Base-by-base conservation (phyloP, 2,329 filamentous ascomycete species). In the Ascochyta lentis region DNA sequence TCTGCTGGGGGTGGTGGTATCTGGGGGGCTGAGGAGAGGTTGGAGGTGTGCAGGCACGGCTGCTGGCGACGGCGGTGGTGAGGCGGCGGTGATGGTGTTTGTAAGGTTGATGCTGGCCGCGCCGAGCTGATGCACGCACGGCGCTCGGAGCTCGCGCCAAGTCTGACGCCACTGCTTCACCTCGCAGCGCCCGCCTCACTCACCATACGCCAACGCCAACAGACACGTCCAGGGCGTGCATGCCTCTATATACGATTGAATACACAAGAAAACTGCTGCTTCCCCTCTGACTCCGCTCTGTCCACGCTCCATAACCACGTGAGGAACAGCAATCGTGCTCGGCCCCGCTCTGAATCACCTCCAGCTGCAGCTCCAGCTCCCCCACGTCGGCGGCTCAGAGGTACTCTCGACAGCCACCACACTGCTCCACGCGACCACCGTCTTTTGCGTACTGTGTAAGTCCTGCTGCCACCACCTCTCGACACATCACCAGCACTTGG, bases 211-310 rank as follows among this genome's bases (percentile, higher is more conserved):
- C 19, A 19, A 19, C 19, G 19, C 19, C 51, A 55, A 49, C 49
- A 69, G 68, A 74, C 71, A 74, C 72, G 71, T 75, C 69, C 64
- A 66, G 24, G 40, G 41, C 54, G 33, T 59, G 59, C 51, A 40
- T 48, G 31, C 43, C 46, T 41, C 29, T 38, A 56, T 47, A 51
- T 46, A 44, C 22, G 29, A 38, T n/a, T 39, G 47, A 46, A 55
- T 45, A 48, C 41, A 56, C 38, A 49, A 29, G 41, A 40, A 31
- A 7, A 19, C 19, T 19, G 19, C 46, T 49, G 27, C 49, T 49
- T 22, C 31, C 10, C 40, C 16, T 15, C 31, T 44, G 45, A n/a
- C 43, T 29, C 39, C 26, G 35, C 50, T 42, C 39, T 29, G 9
- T 23, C 23, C 26, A 19, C 35, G 23, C 38, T 35, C 37, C 42